phyloP scores from a whole-genome alignment of 441 rosid genomes.

The Pelargonium fulgidum region DNA sequence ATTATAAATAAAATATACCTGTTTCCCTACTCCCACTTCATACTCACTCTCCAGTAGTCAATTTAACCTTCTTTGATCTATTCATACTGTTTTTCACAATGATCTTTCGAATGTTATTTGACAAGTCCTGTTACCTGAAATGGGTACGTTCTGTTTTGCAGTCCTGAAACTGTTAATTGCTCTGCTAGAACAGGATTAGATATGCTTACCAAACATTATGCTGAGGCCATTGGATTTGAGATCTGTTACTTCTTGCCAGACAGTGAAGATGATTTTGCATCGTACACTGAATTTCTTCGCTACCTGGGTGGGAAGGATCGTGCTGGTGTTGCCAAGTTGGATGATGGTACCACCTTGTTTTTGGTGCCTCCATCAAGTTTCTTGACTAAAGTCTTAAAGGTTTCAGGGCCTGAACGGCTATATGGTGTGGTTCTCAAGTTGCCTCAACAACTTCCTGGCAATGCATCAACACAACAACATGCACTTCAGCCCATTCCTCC shows the following conservation, averaged over 20 bases:
- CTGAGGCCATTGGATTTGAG: constrained; percentile 72
- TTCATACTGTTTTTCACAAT: not conserved
- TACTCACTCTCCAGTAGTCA: not conserved
- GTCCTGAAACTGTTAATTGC: constrained; percentile 87
- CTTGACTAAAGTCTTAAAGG: constrained; percentile 69
- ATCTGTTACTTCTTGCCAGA: constrained; percentile 90
- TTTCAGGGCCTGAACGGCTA: constrained; percentile 77
- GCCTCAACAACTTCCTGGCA: constrained; percentile 44
- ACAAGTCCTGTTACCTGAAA: not conserved
- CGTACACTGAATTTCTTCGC: constrained; percentile 88
- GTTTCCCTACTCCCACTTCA: not conserved
- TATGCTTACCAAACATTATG: constrained; percentile 76
- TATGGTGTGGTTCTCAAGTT: constrained; percentile 91
- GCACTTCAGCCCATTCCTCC: constrained; percentile 32
- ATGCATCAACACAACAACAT: constrained; percentile 32
- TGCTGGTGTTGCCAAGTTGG: constrained; percentile 95
- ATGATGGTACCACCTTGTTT: constrained; percentile 80
- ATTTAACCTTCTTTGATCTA: not conserved
- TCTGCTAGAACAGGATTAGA: constrained; percentile 98
- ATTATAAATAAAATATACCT: not conserved
- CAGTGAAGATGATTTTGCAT: constrained; percentile 83
- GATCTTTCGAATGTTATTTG: not conserved
- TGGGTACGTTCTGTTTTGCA: constrained; percentile 36
- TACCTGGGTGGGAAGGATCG: constrained; percentile 86
- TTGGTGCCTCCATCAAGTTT: constrained; percentile 94